phyloP scores from a whole-genome alignment of 2,329 filamentous ascomycete species.

The Nemania diffusa region DNA sequence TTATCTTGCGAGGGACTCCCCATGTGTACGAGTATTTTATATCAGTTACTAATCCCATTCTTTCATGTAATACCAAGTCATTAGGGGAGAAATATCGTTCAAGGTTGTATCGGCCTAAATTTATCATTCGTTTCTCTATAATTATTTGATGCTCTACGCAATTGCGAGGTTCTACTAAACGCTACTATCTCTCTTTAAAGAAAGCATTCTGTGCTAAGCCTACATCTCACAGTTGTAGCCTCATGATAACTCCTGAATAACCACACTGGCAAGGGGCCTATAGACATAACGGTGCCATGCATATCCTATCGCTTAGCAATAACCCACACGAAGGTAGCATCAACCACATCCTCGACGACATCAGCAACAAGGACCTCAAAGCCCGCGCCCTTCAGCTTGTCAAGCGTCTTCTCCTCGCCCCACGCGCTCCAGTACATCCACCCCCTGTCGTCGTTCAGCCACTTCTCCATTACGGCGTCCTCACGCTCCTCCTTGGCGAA shows the following conservation, averaged over 20 bases:
- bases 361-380: slow-evolving; percentile 50
- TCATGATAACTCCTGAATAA: neutral
- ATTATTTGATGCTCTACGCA: neutral
- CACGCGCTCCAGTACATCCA: slow-evolving; percentile 59
- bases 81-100: neutral
- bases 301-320: slow-evolving; percentile 46
- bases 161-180: neutral
- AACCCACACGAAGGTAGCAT: slow-evolving; percentile 55
- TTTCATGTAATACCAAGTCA: neutral
- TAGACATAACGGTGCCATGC: neutral
- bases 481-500: slow-evolving; percentile 51
- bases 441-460: slow-evolving; percentile 52
- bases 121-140: neutral
- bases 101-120: neutral
- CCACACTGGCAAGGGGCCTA: neutral
- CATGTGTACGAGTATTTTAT: neutral
- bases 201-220: neutral
- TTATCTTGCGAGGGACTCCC: neutral
- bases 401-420: slow-evolving; percentile 50
- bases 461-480: slow-evolving; percentile 49
- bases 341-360: slow-evolving; percentile 47
- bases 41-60: neutral
- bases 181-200: neutral
- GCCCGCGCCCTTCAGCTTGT: slow-evolving; percentile 47
- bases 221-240: neutral